Base-by-base conservation (phyloP, 1,284 basidiomycete species). In the Malassezia slooffiae region DNA sequence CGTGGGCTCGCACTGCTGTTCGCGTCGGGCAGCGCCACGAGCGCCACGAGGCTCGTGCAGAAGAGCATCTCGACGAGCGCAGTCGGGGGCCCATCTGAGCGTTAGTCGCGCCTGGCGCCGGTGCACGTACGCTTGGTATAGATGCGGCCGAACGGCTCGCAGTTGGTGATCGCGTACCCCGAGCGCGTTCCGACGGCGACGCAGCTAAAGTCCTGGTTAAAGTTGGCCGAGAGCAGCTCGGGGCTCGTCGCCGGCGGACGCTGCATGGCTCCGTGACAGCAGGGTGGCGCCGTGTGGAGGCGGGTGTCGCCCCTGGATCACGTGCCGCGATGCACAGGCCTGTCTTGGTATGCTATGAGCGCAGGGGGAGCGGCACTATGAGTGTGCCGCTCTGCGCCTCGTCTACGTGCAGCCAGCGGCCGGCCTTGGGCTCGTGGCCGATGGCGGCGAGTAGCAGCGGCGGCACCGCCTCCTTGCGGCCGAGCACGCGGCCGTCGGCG, bases 51-150 rank as follows among this genome's bases (percentile, higher is more conserved):
- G 8, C 88, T 93, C 3, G 93, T 97, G 73, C 89, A 95, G 74
- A 99, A 99, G 48, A 97, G 77, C 91, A 99, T 99, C 72, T 97
- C 91, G 10, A 96, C 90, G 51, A 93, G 90, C 20, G 87, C 88
- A 12, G 84, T 80, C 0, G 91, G 85, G 3, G 89, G 89, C 55
- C 93, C 87, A 62, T 83, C 89, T 57, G 21, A n/a, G n/a, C 15
- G 16, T 13, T 31, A 22, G 26, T 27, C 19, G 11, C 4, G 16
- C 29, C 16, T 19, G 12, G 15, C 3, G n/a, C n/a, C n/a, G 12
- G 21, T 8, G 9, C 3, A 30, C 82, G 70, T 67, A 87, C 87
- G 84, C 79, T 85, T 85, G 12, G 86, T 87, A 67, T 91, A 91
- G 6, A 99, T 88, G 56, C 85, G 77, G 31, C 90, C 91, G 69